A percentile compares a stretch with the other conserved stretches of the same genome.
phyloP scores from a whole-genome alignment of 176 grass and related monocot genomes.

The Aegilops umbellulata region DNA sequence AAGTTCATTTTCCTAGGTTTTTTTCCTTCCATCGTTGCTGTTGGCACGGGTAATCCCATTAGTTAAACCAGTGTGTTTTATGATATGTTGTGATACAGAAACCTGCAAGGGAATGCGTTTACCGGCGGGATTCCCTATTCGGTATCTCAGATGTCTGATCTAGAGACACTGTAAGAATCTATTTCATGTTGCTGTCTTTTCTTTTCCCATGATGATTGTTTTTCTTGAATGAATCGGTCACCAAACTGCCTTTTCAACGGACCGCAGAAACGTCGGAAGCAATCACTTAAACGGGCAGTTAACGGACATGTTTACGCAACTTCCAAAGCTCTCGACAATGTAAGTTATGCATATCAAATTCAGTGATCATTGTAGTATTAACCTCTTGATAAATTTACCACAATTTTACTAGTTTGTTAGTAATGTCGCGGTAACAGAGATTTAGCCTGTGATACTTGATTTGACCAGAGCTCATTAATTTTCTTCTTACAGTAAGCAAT shows the following conservation, averaged over 20 bases:
- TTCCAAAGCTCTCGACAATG: slow-evolving; percentile 70
- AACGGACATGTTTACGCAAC: slow-evolving; percentile 80
- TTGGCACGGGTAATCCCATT: slow-evolving; percentile 4
- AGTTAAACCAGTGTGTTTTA: not conserved
- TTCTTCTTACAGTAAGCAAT: not conserved
- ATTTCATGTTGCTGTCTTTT: not conserved
- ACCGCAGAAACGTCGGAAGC: slow-evolving; percentile 65
- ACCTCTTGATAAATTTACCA: not conserved
- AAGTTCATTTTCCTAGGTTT: slow-evolving; percentile 18
- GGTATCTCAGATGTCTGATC: slow-evolving; percentile 85
- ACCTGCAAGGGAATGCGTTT: slow-evolving; percentile 78
- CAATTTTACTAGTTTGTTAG: not conserved
- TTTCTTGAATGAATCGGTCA: not conserved
- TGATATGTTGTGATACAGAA: slow-evolving; percentile 40
- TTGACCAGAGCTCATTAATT: not conserved
- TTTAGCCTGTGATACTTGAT: not conserved
- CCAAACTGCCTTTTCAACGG: not conserved
- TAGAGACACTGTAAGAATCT: slow-evolving; percentile 69
- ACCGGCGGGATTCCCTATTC: slow-evolving; percentile 82
- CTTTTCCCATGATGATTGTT: not conserved
- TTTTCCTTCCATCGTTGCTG: slow-evolving; percentile 11
- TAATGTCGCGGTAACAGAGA: not conserved
- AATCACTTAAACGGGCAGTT: slow-evolving; percentile 85
- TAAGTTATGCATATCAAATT: slow-evolving; percentile 45
- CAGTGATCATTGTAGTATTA: not conserved